phyloP scores from a whole-genome alignment of 2,329 filamentous ascomycete species.

The Nigrograna mackinnonii region DNA sequence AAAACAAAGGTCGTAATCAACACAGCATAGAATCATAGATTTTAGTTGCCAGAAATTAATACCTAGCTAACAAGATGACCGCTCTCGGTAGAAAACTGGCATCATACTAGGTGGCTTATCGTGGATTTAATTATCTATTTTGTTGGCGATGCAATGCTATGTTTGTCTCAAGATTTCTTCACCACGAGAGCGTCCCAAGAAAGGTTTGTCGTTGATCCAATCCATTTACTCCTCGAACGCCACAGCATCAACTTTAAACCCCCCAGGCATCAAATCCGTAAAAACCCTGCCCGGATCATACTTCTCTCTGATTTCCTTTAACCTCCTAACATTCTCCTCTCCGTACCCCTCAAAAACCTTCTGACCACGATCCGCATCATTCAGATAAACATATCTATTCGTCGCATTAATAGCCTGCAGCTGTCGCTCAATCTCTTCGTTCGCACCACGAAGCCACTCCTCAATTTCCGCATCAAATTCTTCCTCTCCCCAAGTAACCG shows the following conservation, averaged over 20 bases:
- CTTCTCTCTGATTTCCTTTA: slow-evolving; percentile 35
- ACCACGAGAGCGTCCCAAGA: no score
- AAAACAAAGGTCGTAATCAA: no score
- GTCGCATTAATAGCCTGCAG: slow-evolving; percentile 47
- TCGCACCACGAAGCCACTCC: slow-evolving; percentile 46
- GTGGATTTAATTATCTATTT: no score
- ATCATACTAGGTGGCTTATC: no score
- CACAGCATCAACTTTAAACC: slow-evolving; percentile 46
- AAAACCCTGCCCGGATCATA: slow-evolving; percentile 47
- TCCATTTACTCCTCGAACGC: no score
- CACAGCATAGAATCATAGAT: no score
- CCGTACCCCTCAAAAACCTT: slow-evolving; percentile 46
- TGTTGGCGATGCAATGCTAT: no score
- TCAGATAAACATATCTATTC: slow-evolving; percentile 16
- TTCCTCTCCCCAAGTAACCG: slow-evolving; percentile 13
- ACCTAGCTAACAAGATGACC: no score
- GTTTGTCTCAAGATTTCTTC: no score
- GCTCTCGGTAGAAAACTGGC: no score
- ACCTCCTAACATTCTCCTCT: slow-evolving; percentile 29
- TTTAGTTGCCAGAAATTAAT: no score
- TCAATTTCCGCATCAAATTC: slow-evolving; percentile 15
- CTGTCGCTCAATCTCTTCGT: slow-evolving; percentile 53
- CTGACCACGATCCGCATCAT: slow-evolving; percentile 37
- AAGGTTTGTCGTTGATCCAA: no score
- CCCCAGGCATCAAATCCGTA: slow-evolving; percentile 44